phyloP scores from a whole-genome alignment of 2,329 filamentous ascomycete species.

The Ophidiomyces ophidiicola region DNA sequence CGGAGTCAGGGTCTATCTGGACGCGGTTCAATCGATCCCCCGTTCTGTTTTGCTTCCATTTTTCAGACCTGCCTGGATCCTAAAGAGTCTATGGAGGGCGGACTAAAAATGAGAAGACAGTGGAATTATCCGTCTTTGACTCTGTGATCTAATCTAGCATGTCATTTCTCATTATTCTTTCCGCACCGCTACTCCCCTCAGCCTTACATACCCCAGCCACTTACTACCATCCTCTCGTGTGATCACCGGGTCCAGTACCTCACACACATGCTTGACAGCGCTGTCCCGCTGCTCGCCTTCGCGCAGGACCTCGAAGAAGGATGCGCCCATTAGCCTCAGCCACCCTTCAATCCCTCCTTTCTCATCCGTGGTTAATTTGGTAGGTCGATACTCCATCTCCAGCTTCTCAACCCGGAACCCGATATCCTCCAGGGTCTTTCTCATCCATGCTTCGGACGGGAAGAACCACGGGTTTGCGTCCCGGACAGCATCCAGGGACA shows the following conservation, averaged over 20 bases:
- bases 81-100: conserved; percentile 39
- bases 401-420: conserved; percentile 41
- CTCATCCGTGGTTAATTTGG: conserved; percentile 33
- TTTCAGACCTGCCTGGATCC: conserved; percentile 43
- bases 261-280: conserved; percentile 43
- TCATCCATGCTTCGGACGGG: conserved; percentile 51
- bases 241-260: conserved; percentile 45
- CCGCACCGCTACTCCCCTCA: conserved; percentile 33
- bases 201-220: conserved; percentile 38
- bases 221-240: conserved; percentile 44
- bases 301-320: conserved; percentile 44
- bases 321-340: conserved; percentile 51
- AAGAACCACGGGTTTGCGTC: conserved; percentile 59
- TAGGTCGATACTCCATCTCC: conserved; percentile 56
- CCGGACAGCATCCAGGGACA: conserved; percentile 39
- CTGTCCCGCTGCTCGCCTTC: conserved; percentile 40
- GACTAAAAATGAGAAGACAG: conserved; percentile 48
- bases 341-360: conserved; percentile 52
- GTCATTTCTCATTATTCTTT: not conserved
- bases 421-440: conserved; percentile 24
- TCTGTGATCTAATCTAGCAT: not conserved
- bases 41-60: conserved; percentile 29
- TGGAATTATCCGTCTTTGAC: not conserved
- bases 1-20: conserved; percentile 1
- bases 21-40: conserved; percentile 10